Base-by-base conservation (phyloP, 371 early-diverging fungal genomes). In the Coemansia sp. region DNA sequence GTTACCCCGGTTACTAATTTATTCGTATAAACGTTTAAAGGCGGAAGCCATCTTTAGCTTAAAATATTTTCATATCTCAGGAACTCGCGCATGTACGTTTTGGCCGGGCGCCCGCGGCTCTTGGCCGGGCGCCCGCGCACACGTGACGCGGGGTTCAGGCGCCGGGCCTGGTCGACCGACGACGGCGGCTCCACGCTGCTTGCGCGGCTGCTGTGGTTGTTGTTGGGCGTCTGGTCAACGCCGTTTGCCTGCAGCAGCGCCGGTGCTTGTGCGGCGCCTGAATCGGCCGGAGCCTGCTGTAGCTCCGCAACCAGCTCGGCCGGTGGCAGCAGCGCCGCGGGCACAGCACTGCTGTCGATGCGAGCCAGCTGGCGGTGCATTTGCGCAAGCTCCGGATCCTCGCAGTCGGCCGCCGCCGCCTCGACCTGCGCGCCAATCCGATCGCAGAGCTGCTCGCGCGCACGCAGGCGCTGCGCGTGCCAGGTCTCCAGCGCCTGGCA, bases 401-500 rank as follows among this genome's bases (percentile, higher is more conserved):
- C 41, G 34, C 40, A 33, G 31, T n/a, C 61, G 4, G 57, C 62
- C 2, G 35, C 54, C 0, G 47, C 47, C 20, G 34, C 26, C 20
- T 63, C 63, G 20, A 65, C n/a, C 1, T 38, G 61, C 2, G 65
- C 50, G 7, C 43, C 40, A 30, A 69, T 62, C 30, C 57, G 65
- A 42, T 74, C 70, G 36, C 61, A 38, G 11, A 74, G 36, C 3
- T 30, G 11, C 48, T 74, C 54, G 54, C 75, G 75, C 11, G 50
- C 48, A 6, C 60, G 59, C 7, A 36, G 49, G 11, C 57, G 66
- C 0, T 66, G 71, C 8, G 45, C 59, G 11, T 62, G 39, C 10
- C 59, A 61, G 7, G 51, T 59, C 48, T 68, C 66, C 31, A 77
- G 63, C 38, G 52, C 16, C 54, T 72, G 77, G 48, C 75, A 69